Percentiles rank a stretch among this genome's conserved stretches.
Conservation (phyloP, 257 asterid species). For the Thymus mandschuricus region DNA sequence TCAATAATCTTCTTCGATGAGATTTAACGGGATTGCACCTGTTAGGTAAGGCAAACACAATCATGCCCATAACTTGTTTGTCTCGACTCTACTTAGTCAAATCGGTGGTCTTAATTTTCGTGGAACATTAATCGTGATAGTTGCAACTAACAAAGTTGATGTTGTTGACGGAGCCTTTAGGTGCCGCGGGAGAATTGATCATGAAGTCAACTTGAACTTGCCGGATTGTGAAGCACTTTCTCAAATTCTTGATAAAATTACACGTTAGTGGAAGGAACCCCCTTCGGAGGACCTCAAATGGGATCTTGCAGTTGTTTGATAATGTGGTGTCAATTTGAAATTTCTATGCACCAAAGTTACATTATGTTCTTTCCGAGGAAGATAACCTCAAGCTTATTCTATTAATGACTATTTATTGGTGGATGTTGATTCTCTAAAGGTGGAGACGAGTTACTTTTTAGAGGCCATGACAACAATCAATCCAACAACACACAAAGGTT, state of each 20-base stretch:
- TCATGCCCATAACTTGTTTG: conserved; percentile 95
- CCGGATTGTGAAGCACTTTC: conserved; percentile 98
- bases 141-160: conserved; percentile 96
- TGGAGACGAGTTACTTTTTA: conserved; percentile 75
- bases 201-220: conserved; percentile 88
- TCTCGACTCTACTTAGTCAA: conserved; percentile 88
- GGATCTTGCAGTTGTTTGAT: conserved; percentile 98
- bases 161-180: conserved; percentile 98
- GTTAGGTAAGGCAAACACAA: conserved; percentile 99
- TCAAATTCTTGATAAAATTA: conserved; percentile 86
- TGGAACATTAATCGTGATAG: conserved; percentile 95
- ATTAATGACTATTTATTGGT: conserved; percentile 87
- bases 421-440: conserved; percentile 84
- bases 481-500: conserved; percentile 98
- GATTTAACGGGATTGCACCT: conserved; percentile 96
- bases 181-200: conserved; percentile 98
- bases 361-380: conserved; percentile 93
- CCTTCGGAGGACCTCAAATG: conserved; percentile 59
- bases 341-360: conserved; percentile 98
- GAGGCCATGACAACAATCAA: conserved; percentile 94
- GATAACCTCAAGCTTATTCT: conserved; percentile 96
- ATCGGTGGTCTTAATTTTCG: conserved; percentile 99
- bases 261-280: conserved; percentile 70
- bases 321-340: conserved; percentile 96
- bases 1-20: conserved; percentile 96